These are phyloP conservation scores for Aureobasidium sp. DNA, from an alignment of 2,329 filamentous ascomycete species.

Conservation along the genomic window DNA sequence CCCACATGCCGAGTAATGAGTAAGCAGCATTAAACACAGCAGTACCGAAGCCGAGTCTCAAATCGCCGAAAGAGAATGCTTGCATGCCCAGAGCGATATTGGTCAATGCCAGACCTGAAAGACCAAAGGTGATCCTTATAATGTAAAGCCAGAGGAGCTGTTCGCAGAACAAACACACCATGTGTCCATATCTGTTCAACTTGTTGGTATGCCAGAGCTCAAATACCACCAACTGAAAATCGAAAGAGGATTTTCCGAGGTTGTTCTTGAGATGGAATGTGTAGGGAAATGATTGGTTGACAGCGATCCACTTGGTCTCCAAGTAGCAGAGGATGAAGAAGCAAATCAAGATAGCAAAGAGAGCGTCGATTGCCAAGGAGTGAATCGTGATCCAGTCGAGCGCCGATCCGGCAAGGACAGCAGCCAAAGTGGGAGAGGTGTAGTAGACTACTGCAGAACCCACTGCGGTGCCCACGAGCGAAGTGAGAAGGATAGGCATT, in stretches of 20 bases:
- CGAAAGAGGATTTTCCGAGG: slow-evolving; percentile 6
- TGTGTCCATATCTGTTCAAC: slow-evolving; percentile 15
- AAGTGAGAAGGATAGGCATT: slow-evolving; percentile 12
- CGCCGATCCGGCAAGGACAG: slow-evolving; percentile 5
- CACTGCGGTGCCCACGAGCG: slow-evolving; percentile 6
- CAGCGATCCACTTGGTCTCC: slow-evolving; percentile 14
- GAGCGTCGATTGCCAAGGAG: slow-evolving; percentile 13
- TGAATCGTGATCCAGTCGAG: slow-evolving; percentile 7
- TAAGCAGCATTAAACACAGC: slow-evolving; percentile 7
- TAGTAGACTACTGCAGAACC: slow-evolving; percentile 12
- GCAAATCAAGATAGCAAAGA: slow-evolving; percentile 13
- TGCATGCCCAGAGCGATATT: slow-evolving; percentile 9
- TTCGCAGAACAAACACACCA: slow-evolving; percentile 15
- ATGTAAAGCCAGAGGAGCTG: slow-evolving; percentile 14
- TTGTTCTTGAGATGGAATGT: slow-evolving; percentile 16
- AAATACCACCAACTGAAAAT: slow-evolving; percentile 14
- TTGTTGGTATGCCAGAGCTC: slow-evolving; percentile 16
- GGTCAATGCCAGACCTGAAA: slow-evolving; percentile 6
- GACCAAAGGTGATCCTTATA: slow-evolving; percentile 10
- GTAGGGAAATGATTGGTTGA: slow-evolving; percentile 16
- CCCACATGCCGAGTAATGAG: slow-evolving; percentile 10
- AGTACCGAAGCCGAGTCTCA: neutral
- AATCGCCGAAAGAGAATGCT: slow-evolving; percentile 8
- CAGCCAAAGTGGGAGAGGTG: slow-evolving; percentile 12
- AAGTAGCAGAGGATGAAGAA: slow-evolving; percentile 16